These are phyloP conservation scores for Fusarium acutatum DNA, from an alignment of 2,329 filamentous ascomycete species.

Conservation along the genomic window DNA sequence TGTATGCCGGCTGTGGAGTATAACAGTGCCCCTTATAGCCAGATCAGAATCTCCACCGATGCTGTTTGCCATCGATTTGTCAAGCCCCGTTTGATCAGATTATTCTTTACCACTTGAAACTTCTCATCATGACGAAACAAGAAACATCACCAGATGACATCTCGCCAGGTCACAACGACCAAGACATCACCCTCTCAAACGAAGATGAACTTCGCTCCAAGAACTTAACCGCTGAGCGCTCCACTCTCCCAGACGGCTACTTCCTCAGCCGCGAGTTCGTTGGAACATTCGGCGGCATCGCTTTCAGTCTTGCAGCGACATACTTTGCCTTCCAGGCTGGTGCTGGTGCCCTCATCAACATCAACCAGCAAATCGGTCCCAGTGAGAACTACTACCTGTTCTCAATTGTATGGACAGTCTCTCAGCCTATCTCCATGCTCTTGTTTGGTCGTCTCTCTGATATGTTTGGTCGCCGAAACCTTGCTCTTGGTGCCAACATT, in stretches of 20 bases:
- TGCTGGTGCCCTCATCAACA: not conserved
- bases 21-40: not conserved
- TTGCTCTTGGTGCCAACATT: not conserved
- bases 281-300: not conserved
- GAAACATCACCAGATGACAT: not conserved
- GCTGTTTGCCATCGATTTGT: not conserved
- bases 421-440: not conserved
- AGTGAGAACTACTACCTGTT: not conserved
- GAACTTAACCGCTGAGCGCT: not conserved
- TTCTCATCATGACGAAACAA: not conserved
- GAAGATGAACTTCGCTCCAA: not conserved
- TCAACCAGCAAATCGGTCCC: not conserved
- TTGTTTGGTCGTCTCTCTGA: not conserved
- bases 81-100: not conserved
- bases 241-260: not conserved
- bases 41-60: not conserved
- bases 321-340: not conserved
- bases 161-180: not conserved
- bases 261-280: not conserved
- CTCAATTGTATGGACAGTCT: not conserved
- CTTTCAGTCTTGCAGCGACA: not conserved
- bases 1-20: not conserved
- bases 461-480: not conserved
- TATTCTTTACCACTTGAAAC: fast-evolving
- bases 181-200: not conserved